Percentiles rank a stretch among this genome's conserved stretches.
phyloP scores from a whole-genome alignment of 2,329 filamentous ascomycete genomes.

The Hymenoscyphus repandus region DNA sequence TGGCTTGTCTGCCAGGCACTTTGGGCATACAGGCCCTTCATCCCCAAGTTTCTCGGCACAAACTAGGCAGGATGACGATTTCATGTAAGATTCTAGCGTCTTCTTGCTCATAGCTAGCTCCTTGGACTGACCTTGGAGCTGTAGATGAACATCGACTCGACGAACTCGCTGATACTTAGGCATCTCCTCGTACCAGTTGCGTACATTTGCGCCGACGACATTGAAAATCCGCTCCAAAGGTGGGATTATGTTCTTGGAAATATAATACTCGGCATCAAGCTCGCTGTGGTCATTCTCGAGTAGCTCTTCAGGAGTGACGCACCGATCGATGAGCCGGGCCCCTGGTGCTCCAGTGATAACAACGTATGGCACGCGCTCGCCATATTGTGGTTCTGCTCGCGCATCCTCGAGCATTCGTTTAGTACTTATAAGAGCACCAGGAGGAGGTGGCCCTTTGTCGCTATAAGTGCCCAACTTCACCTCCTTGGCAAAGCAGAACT shows the following conservation, averaged over 20 bases:
- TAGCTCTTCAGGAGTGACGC: constrained; percentile 79
- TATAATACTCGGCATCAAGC: constrained; percentile 95
- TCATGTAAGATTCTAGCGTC: constrained; percentile 94
- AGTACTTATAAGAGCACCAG: constrained; percentile 83
- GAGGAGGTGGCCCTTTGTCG: constrained; percentile 71
- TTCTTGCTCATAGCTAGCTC: constrained; percentile 41
- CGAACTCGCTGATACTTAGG: constrained; percentile 79
- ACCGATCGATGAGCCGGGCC: constrained; percentile 80
- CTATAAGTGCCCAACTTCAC: constrained; percentile 87
- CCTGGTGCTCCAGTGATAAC: constrained; percentile 85
- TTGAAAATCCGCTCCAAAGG: constrained; percentile 96
- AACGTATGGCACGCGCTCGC: constrained; percentile 91
- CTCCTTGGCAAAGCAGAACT: constrained; percentile 93
- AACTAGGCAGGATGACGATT: constrained; percentile 69
- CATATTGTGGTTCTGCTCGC: constrained; percentile 85
- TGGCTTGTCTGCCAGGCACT: constrained; percentile 50
- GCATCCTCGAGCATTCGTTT: constrained; percentile 82
- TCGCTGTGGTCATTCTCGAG: constrained; percentile 71
- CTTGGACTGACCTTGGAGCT: constrained; percentile 31
- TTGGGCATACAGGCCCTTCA: constrained; percentile 48
- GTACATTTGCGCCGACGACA: constrained; percentile 85
- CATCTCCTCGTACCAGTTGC: constrained; percentile 94
- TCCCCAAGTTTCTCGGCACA: constrained; percentile 51
- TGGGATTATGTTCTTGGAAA: constrained; percentile 90
- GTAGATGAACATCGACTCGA: constrained; percentile 34